Percentiles rank a stretch among this genome's conserved stretches.
These are phyloP conservation scores for Dittrichia graveolens DNA, from an alignment of 129 eudicot genomes.

Conservation along the genomic window DNA sequence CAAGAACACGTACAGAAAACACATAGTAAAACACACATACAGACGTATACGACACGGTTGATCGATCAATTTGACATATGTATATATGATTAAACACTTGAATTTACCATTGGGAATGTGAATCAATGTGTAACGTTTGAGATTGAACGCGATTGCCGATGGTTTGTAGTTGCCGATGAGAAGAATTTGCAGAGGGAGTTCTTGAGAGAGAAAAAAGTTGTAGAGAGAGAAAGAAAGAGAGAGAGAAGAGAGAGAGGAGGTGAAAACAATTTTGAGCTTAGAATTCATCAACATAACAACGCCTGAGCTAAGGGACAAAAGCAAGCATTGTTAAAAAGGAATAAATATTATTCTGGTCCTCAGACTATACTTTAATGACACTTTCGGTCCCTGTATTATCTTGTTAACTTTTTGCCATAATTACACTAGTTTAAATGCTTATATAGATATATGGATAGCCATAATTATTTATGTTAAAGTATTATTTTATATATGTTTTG, in stretches of 20 bases:
- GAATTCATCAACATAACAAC: conserved; percentile 74
- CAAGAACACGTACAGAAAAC: background rate
- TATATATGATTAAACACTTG: background rate
- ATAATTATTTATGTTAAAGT: too few species aligned
- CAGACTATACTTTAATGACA: conserved; percentile 4
- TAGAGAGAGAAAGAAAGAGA: conserved; percentile 43
- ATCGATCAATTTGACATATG: background rate
- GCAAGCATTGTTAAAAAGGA: conserved; percentile 39
- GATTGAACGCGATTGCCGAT: conserved; percentile 6
- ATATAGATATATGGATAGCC: too few species aligned
- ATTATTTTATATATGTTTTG: too few species aligned
- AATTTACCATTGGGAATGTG: conserved; percentile 36
- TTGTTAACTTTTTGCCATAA: background rate
- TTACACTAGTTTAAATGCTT: too few species aligned
- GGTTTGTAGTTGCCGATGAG: conserved; percentile 11
- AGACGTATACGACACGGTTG: background rate
- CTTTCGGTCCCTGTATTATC: conserved; percentile 15
- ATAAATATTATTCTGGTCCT: conserved; percentile 29
- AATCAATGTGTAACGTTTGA: background rate
- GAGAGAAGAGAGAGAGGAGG: conserved; percentile 20
- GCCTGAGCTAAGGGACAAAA: conserved; percentile 47
- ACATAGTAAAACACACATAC: background rate
- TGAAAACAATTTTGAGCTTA: conserved; percentile 81
- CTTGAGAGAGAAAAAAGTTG: conserved; percentile 33
- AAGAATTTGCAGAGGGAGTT: conserved; percentile 38